Percentiles rank a stretch among this genome's conserved stretches.
Evolutionary conservation across 2,329 filamentous ascomycete species (phyloP).

Genomic region (Aspergillus hiratsukae): DNA sequence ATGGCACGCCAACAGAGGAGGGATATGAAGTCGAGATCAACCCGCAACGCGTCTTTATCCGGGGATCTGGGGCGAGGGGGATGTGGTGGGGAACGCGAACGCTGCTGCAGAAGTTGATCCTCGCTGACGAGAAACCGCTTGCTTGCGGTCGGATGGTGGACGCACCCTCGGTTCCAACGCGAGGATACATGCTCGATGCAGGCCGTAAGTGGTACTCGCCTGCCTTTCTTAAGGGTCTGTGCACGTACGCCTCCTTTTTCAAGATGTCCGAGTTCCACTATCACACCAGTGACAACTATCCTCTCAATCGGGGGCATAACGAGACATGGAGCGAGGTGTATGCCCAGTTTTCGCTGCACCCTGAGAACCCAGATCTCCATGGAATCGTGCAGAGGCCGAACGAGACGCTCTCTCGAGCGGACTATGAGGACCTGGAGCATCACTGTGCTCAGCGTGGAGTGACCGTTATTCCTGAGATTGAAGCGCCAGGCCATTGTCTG

Average conservation of each 20-base stretch:
- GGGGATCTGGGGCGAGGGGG: slow-evolving; percentile 52
- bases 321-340: slow-evolving; percentile 49
- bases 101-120: slow-evolving; percentile 47
- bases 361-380: slow-evolving; percentile 44
- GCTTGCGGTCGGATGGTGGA: slow-evolving; percentile 44
- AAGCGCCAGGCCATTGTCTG: slow-evolving; percentile 55
- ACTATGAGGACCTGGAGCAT: slow-evolving; percentile 51
- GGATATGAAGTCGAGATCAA: slow-evolving; percentile 46
- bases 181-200: slow-evolving; percentile 51
- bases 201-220: slow-evolving; percentile 55
- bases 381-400: slow-evolving; percentile 51
- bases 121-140: slow-evolving; percentile 34
- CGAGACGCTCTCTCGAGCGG: slow-evolving; percentile 50
- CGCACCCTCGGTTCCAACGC: slow-evolving; percentile 48
- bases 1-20: slow-evolving; percentile 46
- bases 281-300: slow-evolving; percentile 56
- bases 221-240: slow-evolving; percentile 54
- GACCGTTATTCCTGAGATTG: slow-evolving; percentile 57
- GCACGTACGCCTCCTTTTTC: slow-evolving; percentile 58
- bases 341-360: slow-evolving; percentile 53
- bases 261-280: slow-evolving; percentile 58
- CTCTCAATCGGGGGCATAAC: slow-evolving; percentile 45
- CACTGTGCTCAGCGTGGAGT: slow-evolving; percentile 53
- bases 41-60: slow-evolving; percentile 39
- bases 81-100: slow-evolving; percentile 57